Evolutionary conservation across 2,329 filamentous ascomycete species (phyloP).

Genomic region (Fusarium tricinctum): DNA sequence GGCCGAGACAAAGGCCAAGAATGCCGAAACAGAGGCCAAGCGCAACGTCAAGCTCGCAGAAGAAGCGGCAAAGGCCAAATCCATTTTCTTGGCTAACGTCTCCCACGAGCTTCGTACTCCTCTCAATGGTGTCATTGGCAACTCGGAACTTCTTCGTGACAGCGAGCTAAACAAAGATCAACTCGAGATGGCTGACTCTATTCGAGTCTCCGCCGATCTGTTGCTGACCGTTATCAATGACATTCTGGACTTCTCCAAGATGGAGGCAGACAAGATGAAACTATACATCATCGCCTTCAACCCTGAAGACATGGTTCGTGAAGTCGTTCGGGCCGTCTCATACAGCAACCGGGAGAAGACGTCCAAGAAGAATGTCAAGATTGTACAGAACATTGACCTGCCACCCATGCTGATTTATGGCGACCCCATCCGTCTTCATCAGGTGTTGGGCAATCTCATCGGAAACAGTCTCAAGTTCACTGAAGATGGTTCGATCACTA

Average conservation of each 20-base stretch:
- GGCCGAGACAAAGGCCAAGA: slow-evolving; percentile 81
- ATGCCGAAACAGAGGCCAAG: slow-evolving; percentile 81
- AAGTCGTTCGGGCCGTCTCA: slow-evolving; percentile 75
- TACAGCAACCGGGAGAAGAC: slow-evolving; percentile 76
- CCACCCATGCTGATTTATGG: slow-evolving; percentile 80
- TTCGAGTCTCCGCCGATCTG: slow-evolving; percentile 86
- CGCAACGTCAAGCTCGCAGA: slow-evolving; percentile 85
- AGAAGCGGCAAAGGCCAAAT: slow-evolving; percentile 86
- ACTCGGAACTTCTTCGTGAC: slow-evolving; percentile 85
- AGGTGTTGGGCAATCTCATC: slow-evolving; percentile 84
- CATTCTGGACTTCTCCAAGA: slow-evolving; percentile 94
- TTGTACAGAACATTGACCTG: slow-evolving; percentile 78
- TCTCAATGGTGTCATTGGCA: slow-evolving; percentile 89
- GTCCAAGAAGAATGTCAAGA: slow-evolving; percentile 72
- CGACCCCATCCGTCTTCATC: slow-evolving; percentile 75
- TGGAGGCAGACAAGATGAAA: slow-evolving; percentile 90
- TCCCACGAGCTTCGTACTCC: slow-evolving; percentile 86
- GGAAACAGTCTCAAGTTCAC: slow-evolving; percentile 97
- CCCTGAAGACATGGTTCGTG: slow-evolving; percentile 75
- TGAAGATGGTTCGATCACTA: slow-evolving; percentile 85
- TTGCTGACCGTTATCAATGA: slow-evolving; percentile 95
- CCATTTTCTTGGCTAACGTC: slow-evolving; percentile 84
- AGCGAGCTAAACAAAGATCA: slow-evolving; percentile 82
- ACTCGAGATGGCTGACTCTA: slow-evolving; percentile 88
- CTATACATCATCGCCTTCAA: slow-evolving; percentile 80